Base-by-base conservation (phyloP, 2,329 filamentous ascomycete species). In the Rhynchosporium secalis region DNA sequence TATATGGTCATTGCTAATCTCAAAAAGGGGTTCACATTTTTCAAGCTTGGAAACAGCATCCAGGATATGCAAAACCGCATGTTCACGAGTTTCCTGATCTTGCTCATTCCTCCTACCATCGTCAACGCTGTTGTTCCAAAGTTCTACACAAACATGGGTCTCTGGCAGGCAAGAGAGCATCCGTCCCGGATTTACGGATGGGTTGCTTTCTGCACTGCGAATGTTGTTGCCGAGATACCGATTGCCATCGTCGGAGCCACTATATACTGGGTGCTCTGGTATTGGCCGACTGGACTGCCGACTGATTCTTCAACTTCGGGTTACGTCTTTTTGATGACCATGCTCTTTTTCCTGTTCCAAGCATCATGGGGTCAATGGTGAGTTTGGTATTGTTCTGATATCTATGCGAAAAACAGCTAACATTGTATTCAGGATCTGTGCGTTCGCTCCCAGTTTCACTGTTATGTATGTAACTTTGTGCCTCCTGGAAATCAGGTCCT, bases 321-420 rank as follows among this genome's bases (percentile, higher is more conserved):
- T 12, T 94, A 93, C 73, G 83, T 88, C 15, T 94, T 89, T 77
- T 76, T 94, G 31, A 92, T 95, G 88, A 84, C 84, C 0, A 77
- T 93, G 71, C 80, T 94, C 0, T 92, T 92, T 77, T 91, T 86
- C 78, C 75, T 93, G 7, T 93, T 92, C 80, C 83, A 87, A 73
- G 83, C 82, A 38, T 86, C 81, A 68, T 93, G 87, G 90, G 91
- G 89, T 26, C 90, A 92, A 73, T 57, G 55, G 49, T 52, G n/a
- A 52, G 49, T 51, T 20, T 20, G n/a, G 1, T 2, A 40, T 20
- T 28, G n/a, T 28, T 26, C 31, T 15, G 5, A 31, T 10, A 36
- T 2, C 13, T 15, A 15, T 94, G 28, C 8, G 8, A 49, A 29
- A 15, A 29, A 33, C 4, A 49, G 31, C 33, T 52, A 26, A 52